These are phyloP conservation scores for Puya raimondii DNA, from an alignment of 176 grass and related monocot genomes.

Conservation along the genomic window DNA sequence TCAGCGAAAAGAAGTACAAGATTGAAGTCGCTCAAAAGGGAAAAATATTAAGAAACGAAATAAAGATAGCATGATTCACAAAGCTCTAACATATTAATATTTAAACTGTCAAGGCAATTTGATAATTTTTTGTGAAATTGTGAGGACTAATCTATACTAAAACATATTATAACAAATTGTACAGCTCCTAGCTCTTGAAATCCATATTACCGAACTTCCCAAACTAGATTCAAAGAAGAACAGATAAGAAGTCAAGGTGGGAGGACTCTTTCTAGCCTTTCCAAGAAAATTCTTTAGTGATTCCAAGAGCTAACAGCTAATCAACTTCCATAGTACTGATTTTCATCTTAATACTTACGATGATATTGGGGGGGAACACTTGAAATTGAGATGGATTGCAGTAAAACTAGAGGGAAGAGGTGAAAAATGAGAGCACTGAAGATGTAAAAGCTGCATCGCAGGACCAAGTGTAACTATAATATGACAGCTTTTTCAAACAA, in stretches of 20 bases:
- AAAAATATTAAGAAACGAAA: neutral
- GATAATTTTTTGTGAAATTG: no score
- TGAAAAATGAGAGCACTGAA: neutral
- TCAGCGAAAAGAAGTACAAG: no score
- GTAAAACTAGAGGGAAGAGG: neutral
- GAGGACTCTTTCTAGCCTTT: neutral
- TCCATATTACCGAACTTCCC: neutral
- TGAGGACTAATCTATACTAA: neutral
- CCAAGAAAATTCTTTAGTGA: neutral
- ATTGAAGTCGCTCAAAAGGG: neutral
- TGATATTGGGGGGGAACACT: neutral
- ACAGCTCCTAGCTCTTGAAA: neutral
- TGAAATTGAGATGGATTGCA: neutral
- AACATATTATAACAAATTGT: neutral
- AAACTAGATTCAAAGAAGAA: neutral
- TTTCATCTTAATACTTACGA: neutral
- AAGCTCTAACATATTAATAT: no score
- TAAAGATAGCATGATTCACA: no score
- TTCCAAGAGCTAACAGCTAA: neutral
- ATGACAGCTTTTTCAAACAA: neutral
- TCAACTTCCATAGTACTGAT: neutral
- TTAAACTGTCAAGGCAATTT: no score
- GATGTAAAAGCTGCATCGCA: neutral
- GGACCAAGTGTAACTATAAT: neutral
- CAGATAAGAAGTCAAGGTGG: neutral